Evolutionary conservation across 805 yeast genomes (phyloP), one percentile per base, ranked within the genome.

Genomic region (Candida golubevii): DNA sequence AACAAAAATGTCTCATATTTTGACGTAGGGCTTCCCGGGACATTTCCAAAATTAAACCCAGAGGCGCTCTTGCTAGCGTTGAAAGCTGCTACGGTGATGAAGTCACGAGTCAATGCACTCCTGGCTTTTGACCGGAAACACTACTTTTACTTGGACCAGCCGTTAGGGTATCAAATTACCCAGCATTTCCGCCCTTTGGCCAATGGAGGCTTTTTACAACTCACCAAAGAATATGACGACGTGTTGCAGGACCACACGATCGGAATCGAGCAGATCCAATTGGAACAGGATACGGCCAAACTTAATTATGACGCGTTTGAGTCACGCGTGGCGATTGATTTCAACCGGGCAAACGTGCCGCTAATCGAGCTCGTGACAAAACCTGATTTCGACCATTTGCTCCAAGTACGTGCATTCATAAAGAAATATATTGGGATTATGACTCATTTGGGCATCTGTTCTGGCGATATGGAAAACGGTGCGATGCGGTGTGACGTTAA

Each of bases 401-500:
- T 77, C 36, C 82, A 88, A 55, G 87, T 95, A 0, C 78, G 78
- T 33, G 78, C 85, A 0, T 93, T 91, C 63, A 78, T 93, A 37
- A 84, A 82, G 54, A 89, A 89, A 57, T 85, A 84, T 50, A 95
- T 88, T 57, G 72, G 79, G 15, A 64, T 88, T 32, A 78, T 91
- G 33, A 72, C 83, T 39, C 81, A 79, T 50, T 61, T 88, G 40
- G 79, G 77, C 5, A 78, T 93, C 1, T 88, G 96, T 51, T 74
- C 91, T 0, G 98, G 97, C 12, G 96, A 90, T 53, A 71, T 93
- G 58, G 98, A 93, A 59, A 80, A 89, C 1, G 99, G 99, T 7
- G 93, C 97, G 0, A 84, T 93, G 76, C 74, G 99, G 56, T 93
- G 91, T 5, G 99, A 93, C 59, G 98, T 88, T 8, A 93, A 93